Base-by-base conservation (phyloP, 768 basidiomycete species). In the Suillus discolor region DNA sequence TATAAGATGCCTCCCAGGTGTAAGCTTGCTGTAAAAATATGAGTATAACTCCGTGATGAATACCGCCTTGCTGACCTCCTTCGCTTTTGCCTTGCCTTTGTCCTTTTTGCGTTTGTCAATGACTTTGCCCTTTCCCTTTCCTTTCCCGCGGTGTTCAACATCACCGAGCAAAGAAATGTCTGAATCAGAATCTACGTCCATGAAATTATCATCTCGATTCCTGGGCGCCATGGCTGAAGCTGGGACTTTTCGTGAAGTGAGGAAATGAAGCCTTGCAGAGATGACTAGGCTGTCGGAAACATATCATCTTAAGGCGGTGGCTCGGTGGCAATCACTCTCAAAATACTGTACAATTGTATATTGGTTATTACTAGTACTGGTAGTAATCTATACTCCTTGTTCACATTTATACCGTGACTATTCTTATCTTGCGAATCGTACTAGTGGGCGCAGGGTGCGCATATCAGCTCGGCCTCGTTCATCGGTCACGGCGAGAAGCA, bases 1-100 rank as follows among this genome's bases (percentile, higher is more conserved):
- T 89, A 74, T 96, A 98, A 4, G 91, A 90, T 1, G 94, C 97
- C 74, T 99, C 97, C 97, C 97, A 99, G 38, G 95, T 92, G 70
- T 97, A 96, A 5, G 89, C 85, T 86, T 90, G 88, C 90, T 92
- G 72, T 60, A 66, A 49, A 45, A 68, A 66, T 61, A 7, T 53
- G 38, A 36, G 20, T 53, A 15, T 53, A 18, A 16, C 5, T 28
- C 28, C 8, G 36, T 16, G n/a, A 31, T 4, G 25, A 55, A 55
- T 62, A 44, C 59, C 28, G 61, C 11, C 6, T 44, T 31, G 65
- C 73, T 63, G 63, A 70, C 77, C n/a, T 77, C 79, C 67, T 76
- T 79, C 61, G 72, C 71, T 62, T 79, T 79, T 31, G 67, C 63
- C 65, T 77, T 79, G 71, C 79, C 85, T 72, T 87, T 89, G 69